phyloP scores from a whole-genome alignment of 2,329 filamentous ascomycete species.

The Colletotrichum paranaense region DNA sequence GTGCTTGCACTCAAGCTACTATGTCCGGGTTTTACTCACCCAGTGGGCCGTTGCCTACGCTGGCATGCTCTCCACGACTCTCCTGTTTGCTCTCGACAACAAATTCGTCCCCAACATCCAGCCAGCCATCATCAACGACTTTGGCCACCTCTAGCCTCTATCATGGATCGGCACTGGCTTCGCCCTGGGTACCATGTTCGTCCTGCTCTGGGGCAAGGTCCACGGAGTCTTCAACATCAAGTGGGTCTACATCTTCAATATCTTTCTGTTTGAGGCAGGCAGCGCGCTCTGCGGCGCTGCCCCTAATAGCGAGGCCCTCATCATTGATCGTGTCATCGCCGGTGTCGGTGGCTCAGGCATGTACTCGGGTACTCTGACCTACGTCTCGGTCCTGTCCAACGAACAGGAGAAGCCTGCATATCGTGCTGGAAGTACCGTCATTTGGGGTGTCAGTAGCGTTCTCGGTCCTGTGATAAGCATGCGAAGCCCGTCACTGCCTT shows the following conservation, averaged over 20 bases:
- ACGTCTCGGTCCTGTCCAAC: slow-evolving; percentile 42
- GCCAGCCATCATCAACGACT: slow-evolving; percentile 50
- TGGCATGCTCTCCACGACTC: slow-evolving; percentile 27
- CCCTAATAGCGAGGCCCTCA: slow-evolving; percentile 54
- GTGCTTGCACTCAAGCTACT: too few relatives aligned
- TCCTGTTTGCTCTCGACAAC: slow-evolving; percentile 36
- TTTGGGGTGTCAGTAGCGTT: slow-evolving; percentile 53
- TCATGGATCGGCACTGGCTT: slow-evolving; percentile 55
- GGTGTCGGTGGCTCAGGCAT: slow-evolving; percentile 54
- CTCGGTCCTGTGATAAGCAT: slow-evolving; percentile 51
- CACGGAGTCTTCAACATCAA: slow-evolving; percentile 59
- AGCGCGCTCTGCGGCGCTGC: slow-evolving; percentile 52
- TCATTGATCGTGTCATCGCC: slow-evolving; percentile 55
- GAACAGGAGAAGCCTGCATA: slow-evolving; percentile 39
- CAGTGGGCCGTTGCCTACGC: slow-evolving; percentile 32
- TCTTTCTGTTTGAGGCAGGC: slow-evolving; percentile 43
- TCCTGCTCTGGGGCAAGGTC: slow-evolving; percentile 49
- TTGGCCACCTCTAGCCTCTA: slow-evolving; percentile 50
- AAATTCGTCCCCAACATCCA: slow-evolving; percentile 56
- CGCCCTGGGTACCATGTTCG: slow-evolving; percentile 52
- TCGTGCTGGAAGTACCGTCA: slow-evolving; percentile 26
- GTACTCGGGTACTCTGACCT: slow-evolving; percentile 46
- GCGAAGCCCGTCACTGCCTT: not conserved
- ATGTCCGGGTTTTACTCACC: not conserved
- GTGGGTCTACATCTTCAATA: slow-evolving; percentile 45